Evolutionary conservation across 2,329 filamentous ascomycete genomes (phyloP).

Genomic region (Ophiostoma sp.): DNA sequence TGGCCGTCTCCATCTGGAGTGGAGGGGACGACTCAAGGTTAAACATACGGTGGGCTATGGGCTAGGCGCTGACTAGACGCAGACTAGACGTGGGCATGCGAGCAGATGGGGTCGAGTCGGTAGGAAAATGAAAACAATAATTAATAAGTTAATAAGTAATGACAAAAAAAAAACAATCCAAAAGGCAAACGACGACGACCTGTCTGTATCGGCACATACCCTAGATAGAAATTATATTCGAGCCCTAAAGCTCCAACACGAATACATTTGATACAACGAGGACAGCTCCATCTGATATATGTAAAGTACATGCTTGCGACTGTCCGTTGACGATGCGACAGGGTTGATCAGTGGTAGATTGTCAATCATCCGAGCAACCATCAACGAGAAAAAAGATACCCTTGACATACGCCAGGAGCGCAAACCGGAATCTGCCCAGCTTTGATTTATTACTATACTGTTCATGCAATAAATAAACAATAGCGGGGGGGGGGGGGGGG

Average conservation of each 20-base stretch:
- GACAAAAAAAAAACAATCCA: neutral
- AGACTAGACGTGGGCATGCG: neutral
- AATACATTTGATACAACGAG: neutral
- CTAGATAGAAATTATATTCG: neutral
- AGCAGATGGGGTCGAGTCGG: neutral
- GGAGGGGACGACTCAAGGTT: neutral
- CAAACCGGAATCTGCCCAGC: neutral
- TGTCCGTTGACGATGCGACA: neutral
- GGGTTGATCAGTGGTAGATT: neutral
- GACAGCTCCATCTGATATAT: neutral
- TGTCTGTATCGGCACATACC: conserved; percentile 5
- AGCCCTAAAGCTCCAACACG: neutral
- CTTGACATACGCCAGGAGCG: neutral
- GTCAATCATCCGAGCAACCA: neutral
- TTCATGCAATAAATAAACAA: neutral
- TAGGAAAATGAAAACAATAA: neutral
- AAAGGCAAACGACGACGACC: neutral
- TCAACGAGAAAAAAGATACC: neutral
- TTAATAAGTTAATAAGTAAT: too few relatives aligned
- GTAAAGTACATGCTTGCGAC: neutral
- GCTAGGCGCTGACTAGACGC: neutral
- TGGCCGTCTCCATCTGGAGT: neutral
- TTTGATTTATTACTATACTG: neutral
- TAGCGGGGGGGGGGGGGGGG: too few relatives aligned
- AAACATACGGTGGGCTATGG: neutral